Evolutionary conservation across 257 asterid species (phyloP), one percentile per base, ranked within the genome.

Genomic region (Buddleja alternifolia): DNA sequence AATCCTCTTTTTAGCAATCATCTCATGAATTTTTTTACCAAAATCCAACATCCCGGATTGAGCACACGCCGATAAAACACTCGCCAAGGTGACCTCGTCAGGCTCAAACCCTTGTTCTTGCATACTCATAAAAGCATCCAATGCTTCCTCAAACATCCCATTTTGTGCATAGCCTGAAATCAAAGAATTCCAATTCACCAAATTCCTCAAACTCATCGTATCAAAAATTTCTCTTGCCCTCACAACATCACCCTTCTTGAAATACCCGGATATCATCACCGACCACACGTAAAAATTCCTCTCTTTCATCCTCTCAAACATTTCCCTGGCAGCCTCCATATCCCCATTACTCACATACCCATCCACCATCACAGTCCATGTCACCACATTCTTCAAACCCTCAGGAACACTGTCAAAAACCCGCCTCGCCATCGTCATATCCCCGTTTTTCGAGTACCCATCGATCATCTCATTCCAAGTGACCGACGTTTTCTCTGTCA

Each of bases 381-480:
- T 83, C 20, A 85, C 94, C 67, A 87, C 98, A 79, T 72, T 85
- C 82, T 74, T 87, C 73, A 84, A 56, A 36, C 67, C 76, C 42
- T 65, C 79, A 0, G 96, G 96, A 34, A 84, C 77, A 10, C 75
- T 66, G 23, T 82, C 73, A 48, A 87, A 92, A 66, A 84, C 73
- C n/a, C 68, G 77, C 79, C 77, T 83, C 11, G 96, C 98, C 84
- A 57, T 74, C 12, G 21, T 71, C 75, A 83, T 44, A 75, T 87
- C 83, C 57, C 92, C 83, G 10, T 63, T 83, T 41, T 78, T 84
- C 0, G 85, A 86, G 46, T 78, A 86, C 70, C 98, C 98, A 45
- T 66, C 84, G 50, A 92, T 84, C 87, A 92, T 87, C 84, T 81
- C 88, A 60, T 77, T 89, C 96, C 96, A 92, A 10, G 96, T 82